Conservation (phyloP, 805 yeast genomes). For the Candida railenensis region DNA sequence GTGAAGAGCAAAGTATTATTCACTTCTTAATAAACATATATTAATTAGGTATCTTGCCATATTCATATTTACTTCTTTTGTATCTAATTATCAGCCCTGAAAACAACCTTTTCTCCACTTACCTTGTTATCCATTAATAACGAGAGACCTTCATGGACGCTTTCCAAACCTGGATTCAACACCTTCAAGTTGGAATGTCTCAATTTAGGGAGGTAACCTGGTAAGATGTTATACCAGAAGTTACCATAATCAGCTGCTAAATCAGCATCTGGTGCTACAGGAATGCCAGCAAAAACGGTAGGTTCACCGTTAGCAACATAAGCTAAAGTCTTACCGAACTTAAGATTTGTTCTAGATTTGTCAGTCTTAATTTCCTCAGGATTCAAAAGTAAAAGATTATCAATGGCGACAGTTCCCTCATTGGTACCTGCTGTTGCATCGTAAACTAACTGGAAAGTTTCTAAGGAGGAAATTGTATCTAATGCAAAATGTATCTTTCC, state of each 20-base stretch:
- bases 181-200: constrained; percentile 21
- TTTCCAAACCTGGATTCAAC: constrained; percentile 23
- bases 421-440: constrained; percentile 26
- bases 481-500: constrained; percentile 23
- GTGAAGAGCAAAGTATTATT: no score
- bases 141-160: constrained; percentile 34
- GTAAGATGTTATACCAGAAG: constrained; percentile 23
- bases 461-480: constrained; percentile 21
- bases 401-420: constrained; percentile 11
- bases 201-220: constrained; percentile 14
- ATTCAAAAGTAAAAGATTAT: constrained; percentile 17
- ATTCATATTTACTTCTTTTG: neutral
- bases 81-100: constrained; percentile 15
- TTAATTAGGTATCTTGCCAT: neutral
- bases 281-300: neutral
- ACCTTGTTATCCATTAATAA: constrained; percentile 39
- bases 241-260: constrained; percentile 5
- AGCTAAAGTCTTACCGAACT: constrained; percentile 11
- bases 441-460: constrained; percentile 24
- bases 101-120: constrained; percentile 45
- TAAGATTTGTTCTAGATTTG: constrained; percentile 12
- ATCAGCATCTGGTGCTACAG: neutral
- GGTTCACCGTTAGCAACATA: constrained; percentile 13
- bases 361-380: constrained; percentile 9
- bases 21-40: no score